Evolutionary conservation across 108 stramenopile species (phyloP), one percentile per base, ranked within the genome.

Genomic region (Poteriospumella lacustris): DNA sequence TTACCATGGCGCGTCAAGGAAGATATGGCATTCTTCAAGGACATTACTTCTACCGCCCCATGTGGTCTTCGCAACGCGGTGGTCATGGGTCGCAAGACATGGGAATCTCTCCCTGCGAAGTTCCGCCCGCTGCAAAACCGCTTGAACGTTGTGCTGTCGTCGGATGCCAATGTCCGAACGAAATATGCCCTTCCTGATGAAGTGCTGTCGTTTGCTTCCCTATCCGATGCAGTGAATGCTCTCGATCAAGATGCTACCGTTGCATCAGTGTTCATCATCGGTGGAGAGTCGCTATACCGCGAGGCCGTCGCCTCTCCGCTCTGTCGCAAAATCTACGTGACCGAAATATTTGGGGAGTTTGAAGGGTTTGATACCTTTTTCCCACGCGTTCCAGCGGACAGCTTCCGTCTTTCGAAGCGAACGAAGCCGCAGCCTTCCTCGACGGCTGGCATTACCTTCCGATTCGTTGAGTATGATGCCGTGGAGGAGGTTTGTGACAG

Each of bases 51-150:
- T 34, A 64, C 73, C 28, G 31, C 34, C 40, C 39, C 76, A 33
- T 29, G 34, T 33, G 59, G 12, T 26, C 43, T 88, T 40, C 82
- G 77, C 41, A 97, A 97, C 82, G 98, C 97, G 2, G 95, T 96
- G 60, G 88, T 99, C 80, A 97, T 99, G 97, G 98, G 98, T 0
- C 92, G 97, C n/a, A 96, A 95, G 79, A 99, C 98, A 5, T 99
- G 96, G 96, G 91, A 95, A 44, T 92, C 91, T 76, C 95, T 99
- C 77, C 96, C 98, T 1, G 24, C 83, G 58, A 91, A 89, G 73
- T 97, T 95, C 78, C 92, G 97, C 24, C 98, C 98, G 0, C 79
- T 99, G 34, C 76, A 80, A 1, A 92, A 90, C 44, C 91, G 98
- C 24, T 70, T 84, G 68, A 99, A 99, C 85, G 91, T 97, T 34